phyloP scores from a whole-genome alignment of 2,329 filamentous ascomycete species.

The Paraphoma sp. region DNA sequence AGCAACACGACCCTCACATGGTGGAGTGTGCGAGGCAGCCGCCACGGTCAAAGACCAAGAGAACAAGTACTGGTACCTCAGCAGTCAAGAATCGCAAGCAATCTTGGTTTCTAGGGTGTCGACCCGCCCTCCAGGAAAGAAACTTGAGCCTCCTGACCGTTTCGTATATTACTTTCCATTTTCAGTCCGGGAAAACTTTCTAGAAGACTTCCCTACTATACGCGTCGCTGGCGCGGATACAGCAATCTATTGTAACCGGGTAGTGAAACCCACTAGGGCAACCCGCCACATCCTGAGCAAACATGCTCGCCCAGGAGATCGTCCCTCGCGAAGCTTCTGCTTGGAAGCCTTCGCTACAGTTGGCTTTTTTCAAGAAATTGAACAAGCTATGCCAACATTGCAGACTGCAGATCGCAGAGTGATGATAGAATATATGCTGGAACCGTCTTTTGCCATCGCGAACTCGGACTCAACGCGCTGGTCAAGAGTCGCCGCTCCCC shows the following conservation, averaged over 20 bases:
- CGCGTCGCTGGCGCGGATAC: constrained; percentile 14
- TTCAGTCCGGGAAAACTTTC: constrained; percentile 23
- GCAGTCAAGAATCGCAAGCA: constrained; percentile 6
- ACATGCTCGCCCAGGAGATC: background rate
- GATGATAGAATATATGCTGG: background rate
- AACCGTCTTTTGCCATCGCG: background rate
- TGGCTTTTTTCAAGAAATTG: too few relatives aligned
- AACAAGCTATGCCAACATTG: too few relatives aligned
- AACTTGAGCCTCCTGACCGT: constrained; percentile 29
- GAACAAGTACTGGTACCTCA: constrained; percentile 1
- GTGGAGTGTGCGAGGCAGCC: background rate
- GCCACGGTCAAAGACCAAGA: background rate
- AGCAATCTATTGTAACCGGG: constrained; percentile 28
- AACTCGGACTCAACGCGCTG: background rate
- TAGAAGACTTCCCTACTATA: constrained; percentile 26
- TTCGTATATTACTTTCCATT: constrained; percentile 24
- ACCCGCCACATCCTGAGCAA: constrained; percentile 4
- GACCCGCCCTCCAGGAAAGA: constrained; percentile 11
- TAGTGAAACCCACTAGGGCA: constrained; percentile 22
- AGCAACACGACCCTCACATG: background rate
- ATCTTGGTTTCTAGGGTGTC: constrained; percentile 5
- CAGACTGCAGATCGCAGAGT: background rate
- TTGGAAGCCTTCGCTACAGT: background rate
- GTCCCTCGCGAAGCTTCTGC: background rate
- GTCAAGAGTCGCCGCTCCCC: constrained; percentile 15